Base-by-base conservation (phyloP, 2,329 filamentous ascomycete species). In the Byssothecium circinans region DNA sequence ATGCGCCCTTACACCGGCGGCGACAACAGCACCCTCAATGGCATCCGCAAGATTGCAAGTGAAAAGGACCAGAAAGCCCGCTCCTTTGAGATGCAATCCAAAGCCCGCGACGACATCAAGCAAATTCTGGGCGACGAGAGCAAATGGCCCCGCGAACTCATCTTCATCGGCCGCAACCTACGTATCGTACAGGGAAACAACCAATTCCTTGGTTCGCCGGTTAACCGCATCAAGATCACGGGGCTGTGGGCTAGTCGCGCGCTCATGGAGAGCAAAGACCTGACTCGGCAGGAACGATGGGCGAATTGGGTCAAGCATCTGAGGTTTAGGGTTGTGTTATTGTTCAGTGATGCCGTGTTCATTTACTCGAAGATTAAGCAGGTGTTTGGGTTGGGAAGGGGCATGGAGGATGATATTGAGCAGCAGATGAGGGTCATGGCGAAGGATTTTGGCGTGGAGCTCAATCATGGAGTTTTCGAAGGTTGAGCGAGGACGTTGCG, bases 391-490 rank as follows among this genome's bases (percentile, higher is more conserved):
- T 71, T 85, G 2, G 90, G 91, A 0, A 80, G 84, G 8, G 91
- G 91, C 0, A 94, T 97, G 88, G 94, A 97, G 68, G 92, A 96
- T 65, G 90, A 92, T 68, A 85, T 97, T 52, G 94, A 97, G 76
- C 81, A 82, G 64, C 82, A 87, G 59, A 95, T 97, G 91, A 86
- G 82, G 71, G 82, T 80, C 47, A 88, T 96, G 78, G 92, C 91
- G 1, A 89, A 88, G 67, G 91, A 95, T 59, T 91, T 94, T 74
- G 94, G 94, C 0, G 83, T 97, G 2, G 91, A 97, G 71, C 73
- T 97, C 56, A 88, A 95, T 67, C 89, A 95, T 68, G 84, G 85
- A 33, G 81, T 96, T 2, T 96, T 96, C 73, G 89, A 95, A 47
- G 91, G 92, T 3, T 96, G 51, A 36, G 30, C 10, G n/a, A 34